Base-by-base conservation (phyloP, 78 protist genomes). In the slime mould (Dictyostelium discoideum) region DNA sequence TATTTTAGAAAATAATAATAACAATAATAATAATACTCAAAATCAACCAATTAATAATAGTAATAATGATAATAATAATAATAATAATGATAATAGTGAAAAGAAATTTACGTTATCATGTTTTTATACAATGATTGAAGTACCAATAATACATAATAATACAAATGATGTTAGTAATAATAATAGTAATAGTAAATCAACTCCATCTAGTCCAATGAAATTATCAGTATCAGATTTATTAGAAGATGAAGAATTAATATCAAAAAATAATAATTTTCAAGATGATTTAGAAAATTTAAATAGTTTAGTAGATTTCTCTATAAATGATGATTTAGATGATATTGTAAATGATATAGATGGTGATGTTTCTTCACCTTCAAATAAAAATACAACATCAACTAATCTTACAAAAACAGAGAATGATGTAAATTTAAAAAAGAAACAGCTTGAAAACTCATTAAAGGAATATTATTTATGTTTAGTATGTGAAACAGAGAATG, bases 401-500 rank as follows among this genome's bases (percentile, higher is more conserved):
- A 81, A 9, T 20, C 24, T 8, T 14, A 6, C 26, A 50, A 22
- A 6, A 16, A n/a, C 74, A 6, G 63, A 42, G 5, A 44, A 24
- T 11, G 37, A 32, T 32, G 37, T 32, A 32, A 32, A 32, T 32
- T 32, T 32, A 32, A 80, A 44, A 11, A 6, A 80, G 29, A 20
- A 42, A 46, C 40, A 44, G 10, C 37, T 60, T 20, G 26, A 60
- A 60, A 20, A 60, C 26, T 60, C 29, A 24, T 65, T 46, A 5
- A 67, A 82, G 22, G 88, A 90, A 37, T 90, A 90, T 44, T 90
- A 82, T 73, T 57, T 90, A 50, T 90, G 95, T 90, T 63, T 90
- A 32, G 50, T 85, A 9, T 90, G 86, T 72, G 95, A 90, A 72
- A 50, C 88, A 29, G 88, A 90, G 18, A 24, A n/a, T 22, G 84